Evolutionary conservation across 2,329 filamentous ascomycete species (phyloP).

Genomic region (Aspergillus viridinutans): DNA sequence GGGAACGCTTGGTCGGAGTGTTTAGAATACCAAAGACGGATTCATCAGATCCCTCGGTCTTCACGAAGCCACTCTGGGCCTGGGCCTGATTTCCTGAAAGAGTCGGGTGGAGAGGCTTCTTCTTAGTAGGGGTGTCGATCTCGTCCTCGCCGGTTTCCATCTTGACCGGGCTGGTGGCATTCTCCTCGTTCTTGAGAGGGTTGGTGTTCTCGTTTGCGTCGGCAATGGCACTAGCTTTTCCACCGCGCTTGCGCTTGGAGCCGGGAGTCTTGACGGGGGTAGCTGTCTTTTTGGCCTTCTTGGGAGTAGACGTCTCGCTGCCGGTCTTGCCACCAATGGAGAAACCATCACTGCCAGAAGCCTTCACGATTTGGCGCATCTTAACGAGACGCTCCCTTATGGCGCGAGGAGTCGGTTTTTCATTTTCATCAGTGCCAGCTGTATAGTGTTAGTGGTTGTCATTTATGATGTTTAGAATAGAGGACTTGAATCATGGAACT

Average conservation of each 20-base stretch:
- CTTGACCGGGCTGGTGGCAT: slow-evolving; percentile 5
- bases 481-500: slow-evolving; percentile 10
- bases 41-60: slow-evolving; percentile 2
- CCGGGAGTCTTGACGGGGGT: slow-evolving; percentile 7
- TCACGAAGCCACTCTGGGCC: neutral
- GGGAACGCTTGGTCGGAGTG: slow-evolving; percentile 16
- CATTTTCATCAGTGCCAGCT: slow-evolving; percentile 14
- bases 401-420: slow-evolving; percentile 36
- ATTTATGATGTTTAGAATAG: neutral
- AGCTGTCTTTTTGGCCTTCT: slow-evolving; percentile 8
- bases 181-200: slow-evolving; percentile 2
- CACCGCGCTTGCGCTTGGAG: slow-evolving; percentile 17
- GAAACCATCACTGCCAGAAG: slow-evolving; percentile 10
- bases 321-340: slow-evolving; percentile 9
- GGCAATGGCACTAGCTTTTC: neutral
- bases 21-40: neutral
- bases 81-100: neutral
- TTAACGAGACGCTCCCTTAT: slow-evolving; percentile 36
- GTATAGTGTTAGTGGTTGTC: neutral
- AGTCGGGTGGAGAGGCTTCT: slow-evolving; percentile 3
- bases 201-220: neutral
- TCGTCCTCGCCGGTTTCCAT: slow-evolving; percentile 4
- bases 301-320: slow-evolving; percentile 9
- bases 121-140: neutral
- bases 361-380: slow-evolving; percentile 27